phyloP scores from a whole-genome alignment of 305 asterid species.

The Withania somnifera region DNA sequence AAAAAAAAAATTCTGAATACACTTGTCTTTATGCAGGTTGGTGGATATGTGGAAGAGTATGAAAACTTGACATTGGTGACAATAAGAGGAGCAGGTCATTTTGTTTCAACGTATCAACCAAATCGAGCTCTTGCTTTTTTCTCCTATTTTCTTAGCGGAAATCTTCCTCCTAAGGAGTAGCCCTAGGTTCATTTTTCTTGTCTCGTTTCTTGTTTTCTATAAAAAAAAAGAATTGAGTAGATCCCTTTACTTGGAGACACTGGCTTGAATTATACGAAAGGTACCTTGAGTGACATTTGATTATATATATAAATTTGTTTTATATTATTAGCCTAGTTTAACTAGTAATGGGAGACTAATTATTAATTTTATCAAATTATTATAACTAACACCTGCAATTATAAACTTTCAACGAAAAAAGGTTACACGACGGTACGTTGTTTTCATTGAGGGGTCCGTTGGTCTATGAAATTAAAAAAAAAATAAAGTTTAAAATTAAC shows the following conservation, averaged over 20 bases:
- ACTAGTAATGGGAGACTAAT: not conserved
- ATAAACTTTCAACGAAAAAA: too few species aligned
- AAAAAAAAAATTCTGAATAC: not conserved
- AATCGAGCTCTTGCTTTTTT: constrained; percentile 9
- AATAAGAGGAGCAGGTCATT: constrained; percentile 12
- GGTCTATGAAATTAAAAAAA: too few species aligned
- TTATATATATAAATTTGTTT: not conserved
- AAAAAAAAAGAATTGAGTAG: not conserved
- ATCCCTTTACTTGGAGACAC: not conserved
- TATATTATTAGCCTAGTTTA: not conserved
- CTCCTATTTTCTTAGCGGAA: constrained; percentile 9
- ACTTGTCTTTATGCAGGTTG: not conserved
- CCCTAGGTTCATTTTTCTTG: not conserved
- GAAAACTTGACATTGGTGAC: constrained; percentile 6
- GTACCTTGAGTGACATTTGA: not conserved
- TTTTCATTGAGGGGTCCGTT: too few species aligned
- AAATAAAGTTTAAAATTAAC: too few species aligned
- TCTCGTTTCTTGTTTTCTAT: not conserved
- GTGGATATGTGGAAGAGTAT: constrained; percentile 12
- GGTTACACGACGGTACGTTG: too few species aligned
- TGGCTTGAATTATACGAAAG: not conserved
- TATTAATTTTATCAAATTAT: too few species aligned
- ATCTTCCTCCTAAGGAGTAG: not conserved
- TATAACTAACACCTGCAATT: too few species aligned
- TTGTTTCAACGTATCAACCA: constrained; percentile 13